A percentile compares a stretch with the other conserved stretches of the same genome.
These are phyloP conservation scores for Candida albicans DNA, from an alignment of 1,139 yeast species.

Conservation along the genomic window DNA sequence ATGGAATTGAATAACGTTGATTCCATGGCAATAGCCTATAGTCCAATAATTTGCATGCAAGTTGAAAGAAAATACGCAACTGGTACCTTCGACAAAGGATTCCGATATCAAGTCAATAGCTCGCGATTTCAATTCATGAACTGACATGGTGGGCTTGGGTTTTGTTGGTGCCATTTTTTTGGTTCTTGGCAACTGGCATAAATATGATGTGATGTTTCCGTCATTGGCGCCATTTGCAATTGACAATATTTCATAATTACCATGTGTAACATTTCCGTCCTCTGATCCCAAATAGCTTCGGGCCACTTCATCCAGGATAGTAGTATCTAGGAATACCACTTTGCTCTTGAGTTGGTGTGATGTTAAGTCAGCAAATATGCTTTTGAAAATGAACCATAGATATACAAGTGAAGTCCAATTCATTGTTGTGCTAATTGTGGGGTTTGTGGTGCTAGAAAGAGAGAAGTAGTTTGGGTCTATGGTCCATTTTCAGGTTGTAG, in stretches of 20 bases:
- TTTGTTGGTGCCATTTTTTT: not conserved
- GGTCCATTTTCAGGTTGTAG: too few relatives aligned
- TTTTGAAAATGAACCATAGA: not conserved
- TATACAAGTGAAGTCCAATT: not conserved
- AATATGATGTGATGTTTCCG: not conserved
- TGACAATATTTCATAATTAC: not conserved
- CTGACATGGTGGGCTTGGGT: not conserved
- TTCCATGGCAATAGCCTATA: conserved; percentile 57
- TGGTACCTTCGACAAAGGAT: conserved; percentile 21
- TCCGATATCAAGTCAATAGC: conserved; percentile 21
- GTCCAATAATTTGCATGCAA: conserved; percentile 61
- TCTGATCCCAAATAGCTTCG: not conserved
- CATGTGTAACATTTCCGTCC: not conserved
- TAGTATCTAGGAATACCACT: not conserved
- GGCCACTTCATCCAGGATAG: not conserved
- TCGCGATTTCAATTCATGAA: conserved; percentile 12
- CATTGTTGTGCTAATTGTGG: not conserved
- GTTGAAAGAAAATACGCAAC: conserved; percentile 36
- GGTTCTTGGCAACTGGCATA: not conserved
- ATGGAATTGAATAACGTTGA: conserved; percentile 60
- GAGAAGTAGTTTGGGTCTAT: too few relatives aligned
- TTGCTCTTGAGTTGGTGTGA: not conserved
- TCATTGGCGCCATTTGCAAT: not conserved
- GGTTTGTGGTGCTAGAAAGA: too few relatives aligned
- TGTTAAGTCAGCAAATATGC: not conserved